phyloP scores from a whole-genome alignment of 768 basidiomycete genomes.

The Gymnopilus dilepis region DNA sequence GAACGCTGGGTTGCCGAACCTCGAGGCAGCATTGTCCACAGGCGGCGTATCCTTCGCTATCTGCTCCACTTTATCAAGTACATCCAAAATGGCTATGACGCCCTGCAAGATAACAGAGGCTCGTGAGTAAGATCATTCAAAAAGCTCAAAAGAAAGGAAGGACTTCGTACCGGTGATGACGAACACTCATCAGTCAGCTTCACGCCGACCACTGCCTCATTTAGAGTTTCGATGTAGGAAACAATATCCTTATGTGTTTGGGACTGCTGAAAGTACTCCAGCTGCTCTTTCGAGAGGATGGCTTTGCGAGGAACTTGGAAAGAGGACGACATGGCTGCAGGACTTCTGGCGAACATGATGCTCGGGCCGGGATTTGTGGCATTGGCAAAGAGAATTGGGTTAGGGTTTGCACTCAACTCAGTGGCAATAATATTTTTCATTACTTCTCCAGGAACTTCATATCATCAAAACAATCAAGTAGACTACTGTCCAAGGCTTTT shows the following conservation, averaged over 20 bases:
- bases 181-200: slow-evolving; percentile 73
- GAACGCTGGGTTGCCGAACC: slow-evolving; percentile 98
- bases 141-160: background rate
- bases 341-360: background rate
- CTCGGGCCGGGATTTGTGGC: background rate
- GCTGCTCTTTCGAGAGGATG: slow-evolving; percentile 78
- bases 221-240: slow-evolving; percentile 74
- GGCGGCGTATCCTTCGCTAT: slow-evolving; percentile 78
- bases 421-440: too few relatives aligned
- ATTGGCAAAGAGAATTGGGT: too few relatives aligned
- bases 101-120: slow-evolving; percentile 50
- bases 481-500: background rate
- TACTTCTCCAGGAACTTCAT: background rate
- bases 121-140: background rate
- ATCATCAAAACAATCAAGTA: background rate
- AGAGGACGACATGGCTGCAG: slow-evolving; percentile 31
- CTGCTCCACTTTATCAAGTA: slow-evolving; percentile 71
- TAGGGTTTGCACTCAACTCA: too few relatives aligned
- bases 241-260: slow-evolving; percentile 71
- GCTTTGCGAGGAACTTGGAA: slow-evolving; percentile 67
- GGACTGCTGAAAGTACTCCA: slow-evolving; percentile 82
- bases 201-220: slow-evolving; percentile 73
- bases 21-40: slow-evolving; percentile 86
- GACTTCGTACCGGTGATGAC: slow-evolving; percentile 60
- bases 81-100: slow-evolving; percentile 59